Evolutionary conservation across 768 basidiomycete genomes (phyloP), one percentile per base, ranked within the genome.

Genomic region (Fibroporia radiculosa): DNA sequence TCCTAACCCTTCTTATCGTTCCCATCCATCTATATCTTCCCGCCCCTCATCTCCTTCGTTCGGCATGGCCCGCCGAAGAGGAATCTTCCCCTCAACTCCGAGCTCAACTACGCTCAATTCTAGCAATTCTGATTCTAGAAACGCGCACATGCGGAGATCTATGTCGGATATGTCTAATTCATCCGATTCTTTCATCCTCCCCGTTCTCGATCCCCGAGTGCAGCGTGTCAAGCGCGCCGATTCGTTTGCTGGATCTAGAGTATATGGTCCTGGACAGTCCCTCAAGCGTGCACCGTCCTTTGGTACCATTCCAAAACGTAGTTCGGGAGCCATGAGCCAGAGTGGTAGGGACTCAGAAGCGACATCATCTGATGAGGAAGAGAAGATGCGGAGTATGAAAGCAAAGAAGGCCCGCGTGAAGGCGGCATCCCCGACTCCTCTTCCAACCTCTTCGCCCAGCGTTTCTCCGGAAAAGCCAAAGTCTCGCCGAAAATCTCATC

Each of bases 311-410:
- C 59, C 61, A 20, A 56, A 52, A 45, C 55, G 56, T 31, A 53
- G 54, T 33, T 51, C 55, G 14, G 57, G 59, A 20, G 51, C 58
- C 35, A 60, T 61, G 59, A 60, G 59, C 43, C 47, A 46, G 36
- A 56, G 52, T 19, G 55, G 56, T 13, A 53, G 50, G 40, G 48
- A 50, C 24, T 55, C 56, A 18, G 54, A 58, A 36, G 53, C 48
- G 24, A 58, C 56, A 13, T 84, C 84, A 11, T 83, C 81, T 16
- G 85, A 88, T 55, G 85, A 87, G 51, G 85, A 87, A 56, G 84
- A 88, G 64, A 80, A 78, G 60, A 54, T 71, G 19, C 74, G 83
- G 28, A 71, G 68, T 31, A 69, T 68, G 50, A 70, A 68, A 27
- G 79, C 70, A 19, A 88, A 87, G 73, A 85, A 81, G 63, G 64